Base-by-base conservation (phyloP, 495 filamentous ascomycete species). In the Glutinoglossum americanum region DNA sequence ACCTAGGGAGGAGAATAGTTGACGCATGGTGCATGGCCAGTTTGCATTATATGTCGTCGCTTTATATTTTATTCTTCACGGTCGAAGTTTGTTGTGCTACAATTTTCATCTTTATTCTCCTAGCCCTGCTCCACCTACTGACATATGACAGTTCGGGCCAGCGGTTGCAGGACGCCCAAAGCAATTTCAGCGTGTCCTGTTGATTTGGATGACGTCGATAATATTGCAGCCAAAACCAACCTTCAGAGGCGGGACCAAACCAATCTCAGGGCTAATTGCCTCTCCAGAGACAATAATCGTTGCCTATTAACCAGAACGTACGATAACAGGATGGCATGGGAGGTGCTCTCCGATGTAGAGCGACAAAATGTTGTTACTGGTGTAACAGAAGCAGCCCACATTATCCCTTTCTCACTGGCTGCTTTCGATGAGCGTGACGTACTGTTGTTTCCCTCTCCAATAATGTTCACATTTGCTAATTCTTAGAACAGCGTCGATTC, bases 341-440 rank as follows among this genome's bases (percentile, higher is more conserved):
- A 15, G 15, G 6, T 39, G 15, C 37, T 39, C 13, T 15, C 37
- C 13, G 37, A 39, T 15, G 13, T 15, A 39, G 37, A 39, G 37
- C 6, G 37, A 17, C 37, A 39, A 39, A 39, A 4, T 17, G 13
- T 39, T 15, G 15, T 2, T 15, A 39, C 37, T 39, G 37, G 5
- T 11, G 13, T 7, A 1, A 39, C 37, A 4, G 55, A 60, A 51
- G 59, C 59, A 10, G 55, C 37, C 45, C 59, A 57, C 41, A 60
- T 60, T 55, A 58, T 58, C 23, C 54, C 59, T 11, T 60, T 58
- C 51, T 41, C 25, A 44, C 27, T 58, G 17, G 59, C 19, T 26
- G 35, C n/a, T 41, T 60, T 60, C 49, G 13, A 15, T 15, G 37
- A 39, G 5, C 6, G 5, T 39, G 37, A 39, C 15, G 37, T 39